Evolutionary conservation across 163 green algal genomes (phyloP).

Genomic region (Scenedesmus sp.): DNA sequence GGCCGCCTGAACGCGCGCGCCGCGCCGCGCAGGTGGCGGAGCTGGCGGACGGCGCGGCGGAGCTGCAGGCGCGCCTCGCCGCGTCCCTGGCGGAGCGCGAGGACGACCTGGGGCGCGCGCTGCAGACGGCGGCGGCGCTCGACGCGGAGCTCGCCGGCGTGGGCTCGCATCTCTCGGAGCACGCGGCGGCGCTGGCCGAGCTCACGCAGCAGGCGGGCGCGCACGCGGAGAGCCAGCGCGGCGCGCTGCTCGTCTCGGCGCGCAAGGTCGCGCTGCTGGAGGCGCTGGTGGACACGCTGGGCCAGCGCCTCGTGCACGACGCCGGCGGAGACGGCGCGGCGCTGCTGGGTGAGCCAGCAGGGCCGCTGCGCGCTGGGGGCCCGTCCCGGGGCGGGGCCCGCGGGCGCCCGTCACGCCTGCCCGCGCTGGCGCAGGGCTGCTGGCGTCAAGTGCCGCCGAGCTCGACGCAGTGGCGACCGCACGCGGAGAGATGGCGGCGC

Average conservation of each 20-base stretch:
- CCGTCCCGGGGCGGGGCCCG: too few relatives aligned
- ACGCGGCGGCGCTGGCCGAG: background rate
- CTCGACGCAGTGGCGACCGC: conserved; percentile 1
- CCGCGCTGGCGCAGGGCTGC: conserved; percentile 1
- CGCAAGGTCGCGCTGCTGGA: conserved; percentile 20
- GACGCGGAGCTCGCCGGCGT: conserved; percentile 7
- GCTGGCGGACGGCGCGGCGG: background rate
- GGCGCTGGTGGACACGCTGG: background rate
- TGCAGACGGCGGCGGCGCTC: background rate
- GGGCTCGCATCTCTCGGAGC: background rate
- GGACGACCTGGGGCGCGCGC: background rate
- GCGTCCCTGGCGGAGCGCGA: background rate
- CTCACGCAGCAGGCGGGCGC: background rate
- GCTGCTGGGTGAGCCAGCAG: too few relatives aligned
- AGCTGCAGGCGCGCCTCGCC: background rate
- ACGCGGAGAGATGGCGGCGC: background rate
- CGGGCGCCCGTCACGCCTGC: too few relatives aligned
- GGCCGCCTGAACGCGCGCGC: background rate
- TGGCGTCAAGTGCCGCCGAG: conserved; percentile 2
- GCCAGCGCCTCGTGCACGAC: background rate
- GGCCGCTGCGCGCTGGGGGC: too few relatives aligned
- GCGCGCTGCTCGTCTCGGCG: background rate
- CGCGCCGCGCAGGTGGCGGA: background rate
- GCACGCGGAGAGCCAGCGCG: background rate
- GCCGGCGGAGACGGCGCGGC: too few relatives aligned